phyloP scores from a whole-genome alignment of 441 rosid genomes.

The Pelargonium australe region DNA sequence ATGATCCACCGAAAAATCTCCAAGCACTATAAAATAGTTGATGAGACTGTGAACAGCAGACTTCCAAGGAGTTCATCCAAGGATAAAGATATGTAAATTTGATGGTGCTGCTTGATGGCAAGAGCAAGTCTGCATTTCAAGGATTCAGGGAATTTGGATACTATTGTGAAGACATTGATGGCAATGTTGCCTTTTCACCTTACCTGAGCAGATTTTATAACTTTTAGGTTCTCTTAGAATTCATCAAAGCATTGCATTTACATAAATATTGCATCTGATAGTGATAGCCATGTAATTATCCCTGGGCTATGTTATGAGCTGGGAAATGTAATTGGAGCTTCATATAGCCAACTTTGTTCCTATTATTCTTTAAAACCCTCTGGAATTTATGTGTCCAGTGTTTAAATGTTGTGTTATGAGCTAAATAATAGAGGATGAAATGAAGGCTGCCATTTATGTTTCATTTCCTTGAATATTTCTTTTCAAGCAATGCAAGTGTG shows the following conservation, averaged over 20 bases:
- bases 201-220: not conserved
- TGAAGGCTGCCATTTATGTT: too few relatives aligned
- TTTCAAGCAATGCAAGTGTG: too few relatives aligned
- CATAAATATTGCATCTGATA: not conserved
- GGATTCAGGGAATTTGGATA: not conserved
- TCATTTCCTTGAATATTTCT: too few relatives aligned
- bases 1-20: slow-evolving; percentile 55
- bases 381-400: too few relatives aligned
- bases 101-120: slow-evolving; percentile 14
- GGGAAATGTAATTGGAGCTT: too few relatives aligned
- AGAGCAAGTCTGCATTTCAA: slow-evolving; percentile 16
- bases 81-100: slow-evolving; percentile 49
- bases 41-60: slow-evolving; percentile 64
- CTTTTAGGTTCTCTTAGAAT: not conserved
- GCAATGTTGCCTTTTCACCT: not conserved
- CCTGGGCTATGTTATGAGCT: not conserved
- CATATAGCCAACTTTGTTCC: too few relatives aligned
- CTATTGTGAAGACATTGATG: slow-evolving; percentile 2
- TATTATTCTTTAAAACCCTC: too few relatives aligned
- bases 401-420: too few relatives aligned
- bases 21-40: slow-evolving; percentile 72
- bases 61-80: slow-evolving; percentile 52
- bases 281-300: not conserved
- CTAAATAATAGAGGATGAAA: too few relatives aligned
- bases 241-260: not conserved